Conservation (phyloP, 2,329 filamentous ascomycete species). For the Monosporascus sp. region DNA sequence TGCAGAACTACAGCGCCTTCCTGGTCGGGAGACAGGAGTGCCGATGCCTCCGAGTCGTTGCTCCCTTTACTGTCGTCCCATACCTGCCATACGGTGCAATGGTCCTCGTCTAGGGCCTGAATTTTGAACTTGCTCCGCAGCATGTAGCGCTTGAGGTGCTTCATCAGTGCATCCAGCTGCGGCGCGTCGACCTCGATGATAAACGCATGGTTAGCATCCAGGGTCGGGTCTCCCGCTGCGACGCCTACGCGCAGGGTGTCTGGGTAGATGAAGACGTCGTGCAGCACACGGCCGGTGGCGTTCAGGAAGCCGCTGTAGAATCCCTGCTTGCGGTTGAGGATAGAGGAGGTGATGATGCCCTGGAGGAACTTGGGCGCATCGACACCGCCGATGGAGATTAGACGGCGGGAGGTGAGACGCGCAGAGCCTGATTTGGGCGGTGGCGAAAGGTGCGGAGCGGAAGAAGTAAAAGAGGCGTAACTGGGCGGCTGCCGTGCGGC, state of each 20-base stretch:
- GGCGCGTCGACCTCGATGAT: constrained; percentile 76
- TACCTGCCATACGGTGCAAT: constrained; percentile 64
- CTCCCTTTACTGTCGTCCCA: constrained; percentile 53
- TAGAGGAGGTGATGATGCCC: constrained; percentile 74
- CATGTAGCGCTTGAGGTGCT: constrained; percentile 80
- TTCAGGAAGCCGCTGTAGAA: constrained; percentile 84
- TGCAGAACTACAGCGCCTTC: constrained; percentile 30
- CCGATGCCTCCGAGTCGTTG: constrained; percentile 1
- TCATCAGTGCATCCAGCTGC: constrained; percentile 56
- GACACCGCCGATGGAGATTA: constrained; percentile 72
- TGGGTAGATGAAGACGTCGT: constrained; percentile 88
- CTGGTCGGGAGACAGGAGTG: not conserved
- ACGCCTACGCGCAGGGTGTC: constrained; percentile 30
- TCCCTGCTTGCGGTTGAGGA: constrained; percentile 42
- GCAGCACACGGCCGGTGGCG: constrained; percentile 74
- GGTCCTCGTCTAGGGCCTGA: constrained; percentile 57
- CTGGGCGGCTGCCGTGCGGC: not conserved
- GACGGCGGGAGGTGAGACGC: constrained; percentile 63
- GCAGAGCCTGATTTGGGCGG: constrained; percentile 44
- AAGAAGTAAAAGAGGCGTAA: constrained; percentile 2
- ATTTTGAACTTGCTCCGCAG: constrained; percentile 73
- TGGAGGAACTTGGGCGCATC: constrained; percentile 84
- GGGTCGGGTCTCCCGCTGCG: constrained; percentile 12
- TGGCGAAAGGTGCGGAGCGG: constrained; percentile 24
- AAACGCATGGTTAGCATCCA: constrained; percentile 45